Evolutionary conservation across 1,284 basidiomycete species (phyloP).

Genomic region (Irpex sp.): DNA sequence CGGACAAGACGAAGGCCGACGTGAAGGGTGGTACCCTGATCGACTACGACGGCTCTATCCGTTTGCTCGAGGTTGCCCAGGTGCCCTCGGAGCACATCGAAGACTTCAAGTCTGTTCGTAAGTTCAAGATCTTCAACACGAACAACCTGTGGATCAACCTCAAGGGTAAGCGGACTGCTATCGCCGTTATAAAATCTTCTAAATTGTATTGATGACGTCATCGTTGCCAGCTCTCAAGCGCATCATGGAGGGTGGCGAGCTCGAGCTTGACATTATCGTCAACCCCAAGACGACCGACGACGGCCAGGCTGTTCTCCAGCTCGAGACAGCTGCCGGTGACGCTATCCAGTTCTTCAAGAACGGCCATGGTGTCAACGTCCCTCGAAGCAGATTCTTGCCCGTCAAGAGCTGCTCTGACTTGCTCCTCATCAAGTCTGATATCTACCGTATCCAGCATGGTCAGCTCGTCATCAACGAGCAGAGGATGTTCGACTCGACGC

Average conservation of each 20-base stretch:
- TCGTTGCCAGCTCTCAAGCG: slow-evolving; percentile 64
- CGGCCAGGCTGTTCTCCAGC: slow-evolving; percentile 87
- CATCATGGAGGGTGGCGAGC: slow-evolving; percentile 85
- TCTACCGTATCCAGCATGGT: slow-evolving; percentile 94
- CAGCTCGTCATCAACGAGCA: slow-evolving; percentile 88
- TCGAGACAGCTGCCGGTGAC: slow-evolving; percentile 93
- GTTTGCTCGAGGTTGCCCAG: slow-evolving; percentile 97
- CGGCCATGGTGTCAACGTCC: slow-evolving; percentile 97
- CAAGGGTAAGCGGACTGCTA: slow-evolving; percentile 43
- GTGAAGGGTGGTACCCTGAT: slow-evolving; percentile 99
- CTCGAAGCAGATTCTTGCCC: slow-evolving; percentile 94
- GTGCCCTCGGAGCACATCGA: slow-evolving; percentile 97
- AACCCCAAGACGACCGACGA: slow-evolving; percentile 91
- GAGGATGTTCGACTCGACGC: slow-evolving; percentile 91
- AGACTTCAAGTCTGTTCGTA: slow-evolving; percentile 94
- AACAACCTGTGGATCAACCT: slow-evolving; percentile 99
- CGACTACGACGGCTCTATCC: slow-evolving; percentile 92
- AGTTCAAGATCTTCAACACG: slow-evolving; percentile 97
- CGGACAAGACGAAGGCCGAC: slow-evolving; percentile 99
- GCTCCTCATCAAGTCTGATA: slow-evolving; percentile 93
- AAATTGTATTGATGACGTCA: not conserved
- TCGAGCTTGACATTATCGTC: slow-evolving; percentile 93
- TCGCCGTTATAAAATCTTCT: not conserved
- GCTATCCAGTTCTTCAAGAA: slow-evolving; percentile 97
- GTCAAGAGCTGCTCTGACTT: slow-evolving; percentile 91